Conservation (phyloP, 2,329 filamentous ascomycete species). For the Trichoderma guizhouense region DNA sequence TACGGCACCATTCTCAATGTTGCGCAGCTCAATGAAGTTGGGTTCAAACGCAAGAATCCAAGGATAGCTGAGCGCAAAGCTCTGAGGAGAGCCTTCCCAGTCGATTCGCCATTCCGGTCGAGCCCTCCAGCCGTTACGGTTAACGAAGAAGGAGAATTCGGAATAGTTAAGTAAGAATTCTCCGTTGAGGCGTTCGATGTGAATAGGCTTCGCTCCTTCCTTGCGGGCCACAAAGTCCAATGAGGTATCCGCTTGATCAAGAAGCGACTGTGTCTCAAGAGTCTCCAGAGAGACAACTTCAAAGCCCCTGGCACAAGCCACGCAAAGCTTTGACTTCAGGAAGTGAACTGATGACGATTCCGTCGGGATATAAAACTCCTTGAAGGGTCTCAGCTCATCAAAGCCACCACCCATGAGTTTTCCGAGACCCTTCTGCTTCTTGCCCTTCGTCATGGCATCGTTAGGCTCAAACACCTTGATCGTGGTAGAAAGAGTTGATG, state of each 20-base stretch:
- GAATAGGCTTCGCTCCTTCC: conserved; percentile 90
- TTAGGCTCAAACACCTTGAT: conserved; percentile 99
- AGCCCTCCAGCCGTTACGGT: conserved; percentile 95
- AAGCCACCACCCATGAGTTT: conserved; percentile 94
- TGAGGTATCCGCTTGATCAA: conserved; percentile 96
- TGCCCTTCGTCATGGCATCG: conserved; percentile 87
- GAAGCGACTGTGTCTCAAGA: conserved; percentile 93
- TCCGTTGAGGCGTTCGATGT: conserved; percentile 94
- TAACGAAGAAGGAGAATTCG: conserved; percentile 99
- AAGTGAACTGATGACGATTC: conserved; percentile 99
- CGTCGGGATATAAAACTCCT: conserved; percentile 98
- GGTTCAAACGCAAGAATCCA: conserved; percentile 97
- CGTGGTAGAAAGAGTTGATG: conserved; percentile 84
- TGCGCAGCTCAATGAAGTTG: conserved; percentile 94
- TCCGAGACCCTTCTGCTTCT: conserved; percentile 91
- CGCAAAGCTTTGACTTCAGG: conserved; percentile 92
- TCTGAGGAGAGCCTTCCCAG: conserved; percentile 91
- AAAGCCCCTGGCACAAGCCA: conserved; percentile 92
- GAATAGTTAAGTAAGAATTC: conserved; percentile 98
- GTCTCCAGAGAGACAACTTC: conserved; percentile 96
- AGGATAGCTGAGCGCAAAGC: conserved; percentile 91
- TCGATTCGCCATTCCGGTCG: conserved; percentile 95
- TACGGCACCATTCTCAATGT: conserved; percentile 91
- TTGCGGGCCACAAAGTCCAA: conserved; percentile 94
- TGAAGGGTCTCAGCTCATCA: conserved; percentile 93